phyloP scores from a whole-genome alignment of 2,329 filamentous ascomycete species.

The Pestalotiopsis sp. region DNA sequence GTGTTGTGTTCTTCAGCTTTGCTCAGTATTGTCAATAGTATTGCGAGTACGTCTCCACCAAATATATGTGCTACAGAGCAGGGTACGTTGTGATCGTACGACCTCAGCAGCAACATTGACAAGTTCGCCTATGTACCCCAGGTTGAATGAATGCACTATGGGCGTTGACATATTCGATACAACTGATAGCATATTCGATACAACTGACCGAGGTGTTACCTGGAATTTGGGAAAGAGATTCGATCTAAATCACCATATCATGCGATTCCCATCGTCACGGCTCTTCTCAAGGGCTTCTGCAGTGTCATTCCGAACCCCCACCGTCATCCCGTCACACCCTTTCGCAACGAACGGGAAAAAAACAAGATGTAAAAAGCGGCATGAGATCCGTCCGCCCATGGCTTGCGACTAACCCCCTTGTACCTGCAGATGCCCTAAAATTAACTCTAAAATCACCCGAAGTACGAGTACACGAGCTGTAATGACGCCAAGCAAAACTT shows the following conservation, averaged over 20 bases:
- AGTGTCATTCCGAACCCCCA: background rate
- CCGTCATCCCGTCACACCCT: background rate
- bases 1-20: background rate
- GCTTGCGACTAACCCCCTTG: background rate
- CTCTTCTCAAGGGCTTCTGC: too few relatives aligned
- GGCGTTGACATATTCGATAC: background rate
- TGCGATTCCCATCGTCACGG: too few relatives aligned
- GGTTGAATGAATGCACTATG: background rate
- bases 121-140: background rate
- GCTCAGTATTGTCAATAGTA: background rate
- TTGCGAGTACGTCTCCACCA: background rate
- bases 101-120: background rate
- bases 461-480: background rate
- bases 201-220: too few relatives aligned
- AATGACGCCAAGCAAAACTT: background rate
- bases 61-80: background rate
- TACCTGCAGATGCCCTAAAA: constrained; percentile 4
- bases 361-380: background rate
- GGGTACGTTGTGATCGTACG: background rate
- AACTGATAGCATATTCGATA: background rate
- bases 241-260: too few relatives aligned
- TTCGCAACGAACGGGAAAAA: background rate
- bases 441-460: constrained; percentile 2
- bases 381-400: background rate
- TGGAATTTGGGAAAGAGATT: too few relatives aligned